Evolutionary conservation across 2,329 filamentous ascomycete species (phyloP), one percentile per base, ranked within the genome.

Genomic region (Ambrosiella cleistominuta): DNA sequence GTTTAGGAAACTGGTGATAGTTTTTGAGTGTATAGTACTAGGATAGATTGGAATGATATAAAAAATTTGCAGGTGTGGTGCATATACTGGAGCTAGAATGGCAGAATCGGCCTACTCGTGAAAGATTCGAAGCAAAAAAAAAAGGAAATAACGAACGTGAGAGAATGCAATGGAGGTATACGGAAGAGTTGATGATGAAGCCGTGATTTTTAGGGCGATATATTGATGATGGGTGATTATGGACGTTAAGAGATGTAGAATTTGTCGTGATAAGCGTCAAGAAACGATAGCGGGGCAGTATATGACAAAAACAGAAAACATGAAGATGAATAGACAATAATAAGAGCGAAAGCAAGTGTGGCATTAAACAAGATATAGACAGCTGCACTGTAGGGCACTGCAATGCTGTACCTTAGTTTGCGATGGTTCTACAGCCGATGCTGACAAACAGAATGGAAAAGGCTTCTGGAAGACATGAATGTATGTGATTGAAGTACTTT

Each of bases 381-480:
- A 27, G 13, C 2, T 55, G 40, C 12, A 40, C 15, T 27, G 5
- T 39, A 17, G 15, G 19, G 44, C 19, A 55, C 42, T 7, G 38
- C 4, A 51, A 51, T 17, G 17, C 47, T 7, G 19, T n/a, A 51
- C 9, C 47, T 19, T 15, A 11, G 47, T 35, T 51, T 51, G 47
- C 17, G 8, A 51, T 51, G 19, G 47, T 36, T 51, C 35, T 51
- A 51, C 47, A 51, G 9, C 8, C 9, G 15, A 9, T 51, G 19
- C 19, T 1, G 47, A 36, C 53, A 55, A 55, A 55, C 53, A 55
- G 38, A 44, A 42, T 12, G 37, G 9, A 42, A 5, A 55, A 44
- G 37, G 37, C 37, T 55, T 55, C 53, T 55, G 27, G 53, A 55
- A 55, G 40, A 55, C 38, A 44, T 42, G 39, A 39, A 44, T 35